A percentile compares a stretch with the other conserved stretches of the same genome.
phyloP scores from a whole-genome alignment of 2,329 filamentous ascomycete species.

The Epichloe uncinata region DNA sequence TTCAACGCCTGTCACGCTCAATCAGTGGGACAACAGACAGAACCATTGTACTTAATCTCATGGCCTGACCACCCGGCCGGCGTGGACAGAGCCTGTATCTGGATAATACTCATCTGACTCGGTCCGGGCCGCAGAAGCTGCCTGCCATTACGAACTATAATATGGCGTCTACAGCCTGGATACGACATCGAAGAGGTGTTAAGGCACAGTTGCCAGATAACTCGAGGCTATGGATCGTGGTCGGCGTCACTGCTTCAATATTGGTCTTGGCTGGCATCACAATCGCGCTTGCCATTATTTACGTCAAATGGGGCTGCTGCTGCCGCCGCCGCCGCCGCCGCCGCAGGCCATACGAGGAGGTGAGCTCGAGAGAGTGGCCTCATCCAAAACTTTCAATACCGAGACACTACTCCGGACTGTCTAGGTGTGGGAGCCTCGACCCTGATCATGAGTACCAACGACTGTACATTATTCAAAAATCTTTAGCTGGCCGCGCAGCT shows the following conservation, averaged over 20 bases:
- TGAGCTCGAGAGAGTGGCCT: slow-evolving; percentile 1
- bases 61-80: too few relatives aligned
- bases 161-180: not conserved
- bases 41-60: too few relatives aligned
- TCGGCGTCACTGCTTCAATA: not conserved
- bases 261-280: not conserved
- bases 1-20: too few relatives aligned
- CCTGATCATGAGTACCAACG: slow-evolving; percentile 25
- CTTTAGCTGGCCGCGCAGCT: slow-evolving; percentile 21
- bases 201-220: not conserved
- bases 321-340: not conserved
- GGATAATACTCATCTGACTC: too few relatives aligned
- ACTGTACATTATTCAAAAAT: slow-evolving; percentile 28
- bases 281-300: not conserved
- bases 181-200: not conserved
- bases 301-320: not conserved
- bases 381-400: not conserved
- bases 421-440: not conserved
- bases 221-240: not conserved
- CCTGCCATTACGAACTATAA: not conserved
- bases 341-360: not conserved
- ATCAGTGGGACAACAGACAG: too few relatives aligned
- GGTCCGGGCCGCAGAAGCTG: too few relatives aligned
- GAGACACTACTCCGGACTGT: not conserved
- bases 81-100: too few relatives aligned